phyloP scores from a whole-genome alignment of 2,329 filamentous ascomycete species.

The Talaromyces sp. region DNA sequence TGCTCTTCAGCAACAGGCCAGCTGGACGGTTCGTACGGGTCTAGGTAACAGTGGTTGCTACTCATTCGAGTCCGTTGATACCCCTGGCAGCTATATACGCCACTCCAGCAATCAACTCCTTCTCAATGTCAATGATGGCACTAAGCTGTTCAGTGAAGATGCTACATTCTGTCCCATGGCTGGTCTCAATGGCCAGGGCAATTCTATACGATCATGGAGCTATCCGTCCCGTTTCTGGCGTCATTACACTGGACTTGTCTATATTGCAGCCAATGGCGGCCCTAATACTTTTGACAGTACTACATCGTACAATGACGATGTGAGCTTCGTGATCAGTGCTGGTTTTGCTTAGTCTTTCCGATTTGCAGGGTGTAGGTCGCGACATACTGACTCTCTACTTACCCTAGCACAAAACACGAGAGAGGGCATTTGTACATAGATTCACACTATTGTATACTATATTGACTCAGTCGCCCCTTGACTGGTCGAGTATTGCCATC shows the following conservation, averaged over 20 bases:
- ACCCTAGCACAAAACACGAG: not conserved
- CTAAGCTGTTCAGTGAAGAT: conserved; percentile 57
- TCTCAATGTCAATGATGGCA: conserved; percentile 51
- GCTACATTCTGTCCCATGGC: conserved; percentile 59
- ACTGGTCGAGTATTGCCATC: not conserved
- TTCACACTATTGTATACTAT: not conserved
- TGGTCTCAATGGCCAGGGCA: conserved; percentile 51
- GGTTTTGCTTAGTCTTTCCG: conserved; percentile 41
- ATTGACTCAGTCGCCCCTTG: too few relatives aligned
- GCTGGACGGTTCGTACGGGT: conserved; percentile 53
- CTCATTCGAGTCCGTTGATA: conserved; percentile 60
- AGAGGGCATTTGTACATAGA: not conserved
- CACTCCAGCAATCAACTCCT: conserved; percentile 53
- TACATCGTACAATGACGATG: conserved; percentile 52
- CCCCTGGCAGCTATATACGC: conserved; percentile 56
- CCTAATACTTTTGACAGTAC: conserved; percentile 53
- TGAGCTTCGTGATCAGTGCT: conserved; percentile 48
- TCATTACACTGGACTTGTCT: conserved; percentile 49
- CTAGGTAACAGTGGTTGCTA: conserved; percentile 56
- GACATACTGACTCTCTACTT: not conserved
- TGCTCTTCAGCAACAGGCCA: conserved; percentile 51
- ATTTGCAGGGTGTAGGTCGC: not conserved
- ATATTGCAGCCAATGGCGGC: conserved; percentile 54
- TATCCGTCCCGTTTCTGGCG: conserved; percentile 59
- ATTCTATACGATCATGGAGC: conserved; percentile 55